Evolutionary conservation across 192 early-diverging fungal genomes (phyloP).

Genomic region (Lobulomyces angularis): DNA sequence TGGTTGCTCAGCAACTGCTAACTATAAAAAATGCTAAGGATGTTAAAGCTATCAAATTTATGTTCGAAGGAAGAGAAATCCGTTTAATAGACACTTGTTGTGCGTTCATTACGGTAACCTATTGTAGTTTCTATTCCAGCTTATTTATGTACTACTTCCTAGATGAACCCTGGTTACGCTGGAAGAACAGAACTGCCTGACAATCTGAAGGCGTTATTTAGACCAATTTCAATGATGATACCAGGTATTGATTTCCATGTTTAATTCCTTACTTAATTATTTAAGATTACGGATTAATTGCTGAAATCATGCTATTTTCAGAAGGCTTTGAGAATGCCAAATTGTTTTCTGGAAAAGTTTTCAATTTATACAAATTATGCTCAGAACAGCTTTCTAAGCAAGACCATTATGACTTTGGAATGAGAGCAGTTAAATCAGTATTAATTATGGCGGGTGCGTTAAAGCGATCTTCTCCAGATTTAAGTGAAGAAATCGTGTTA

Average conservation of each 20-base stretch:
- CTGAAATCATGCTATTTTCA: conserved; percentile 52
- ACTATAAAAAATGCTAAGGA: conserved; percentile 51
- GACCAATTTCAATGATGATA: conserved; percentile 56
- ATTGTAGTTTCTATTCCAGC: no score
- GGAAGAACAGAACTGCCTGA: conserved; percentile 48
- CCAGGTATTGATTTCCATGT: conserved; percentile 17
- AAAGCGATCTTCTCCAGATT: conserved; percentile 36
- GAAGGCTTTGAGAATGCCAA: conserved; percentile 53
- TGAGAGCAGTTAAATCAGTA: conserved; percentile 55
- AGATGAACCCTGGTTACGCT: conserved; percentile 53
- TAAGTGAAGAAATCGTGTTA: conserved; percentile 41
- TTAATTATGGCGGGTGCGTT: conserved; percentile 49
- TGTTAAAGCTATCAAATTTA: conserved; percentile 38
- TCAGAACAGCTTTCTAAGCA: conserved; percentile 52
- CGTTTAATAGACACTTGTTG: conserved; percentile 45
- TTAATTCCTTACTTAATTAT: no score
- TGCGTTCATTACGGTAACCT: conserved; percentile 48
- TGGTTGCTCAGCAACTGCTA: conserved; percentile 49
- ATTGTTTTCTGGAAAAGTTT: conserved; percentile 41
- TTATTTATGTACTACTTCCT: no score
- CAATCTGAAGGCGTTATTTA: conserved; percentile 47
- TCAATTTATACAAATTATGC: conserved; percentile 51
- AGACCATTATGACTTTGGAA: conserved; percentile 53
- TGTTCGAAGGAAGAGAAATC: conserved; percentile 48
- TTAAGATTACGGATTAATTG: conserved; percentile 48